Evolutionary conservation across 306 rosid species (phyloP).

Genomic region (Cucumis cinereus): DNA sequence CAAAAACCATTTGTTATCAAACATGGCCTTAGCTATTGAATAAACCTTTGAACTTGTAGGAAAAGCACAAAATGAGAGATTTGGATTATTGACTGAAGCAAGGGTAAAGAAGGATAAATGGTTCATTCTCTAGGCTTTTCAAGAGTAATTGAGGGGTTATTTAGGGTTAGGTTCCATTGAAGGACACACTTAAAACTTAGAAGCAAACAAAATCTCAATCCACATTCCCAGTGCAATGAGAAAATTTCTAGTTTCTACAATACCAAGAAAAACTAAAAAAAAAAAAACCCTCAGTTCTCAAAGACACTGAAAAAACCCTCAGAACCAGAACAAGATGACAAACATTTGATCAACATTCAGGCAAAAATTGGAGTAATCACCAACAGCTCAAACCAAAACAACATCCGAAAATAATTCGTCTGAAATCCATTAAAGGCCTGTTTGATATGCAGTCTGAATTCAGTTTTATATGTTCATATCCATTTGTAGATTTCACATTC

Average conservation of each 20-base stretch:
- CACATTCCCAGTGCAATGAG: neutral
- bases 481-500: conserved; percentile 23
- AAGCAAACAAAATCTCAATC: neutral
- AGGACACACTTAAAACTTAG: neutral
- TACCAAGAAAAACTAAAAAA: conserved; percentile 6
- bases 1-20: too few relatives aligned
- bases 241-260: neutral
- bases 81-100: neutral
- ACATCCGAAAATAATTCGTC: conserved; percentile 22
- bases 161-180: neutral
- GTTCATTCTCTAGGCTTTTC: neutral
- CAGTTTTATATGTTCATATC: neutral
- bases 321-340: conserved; percentile 22
- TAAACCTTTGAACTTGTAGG: neutral
- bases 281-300: conserved; percentile 24
- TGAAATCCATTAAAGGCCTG: too few relatives aligned
- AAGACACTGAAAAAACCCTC: conserved; percentile 24
- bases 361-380: conserved; percentile 14
- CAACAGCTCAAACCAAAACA: conserved; percentile 6
- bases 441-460: neutral
- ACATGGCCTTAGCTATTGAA: too few relatives aligned
- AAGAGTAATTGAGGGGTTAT: neutral
- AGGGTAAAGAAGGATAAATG: neutral
- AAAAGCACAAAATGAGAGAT: neutral
- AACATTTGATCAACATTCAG: conserved; percentile 27